These are phyloP conservation scores for Neospora caninum DNA, from an alignment of 169 alveolate species.

Conservation along the genomic window DNA sequence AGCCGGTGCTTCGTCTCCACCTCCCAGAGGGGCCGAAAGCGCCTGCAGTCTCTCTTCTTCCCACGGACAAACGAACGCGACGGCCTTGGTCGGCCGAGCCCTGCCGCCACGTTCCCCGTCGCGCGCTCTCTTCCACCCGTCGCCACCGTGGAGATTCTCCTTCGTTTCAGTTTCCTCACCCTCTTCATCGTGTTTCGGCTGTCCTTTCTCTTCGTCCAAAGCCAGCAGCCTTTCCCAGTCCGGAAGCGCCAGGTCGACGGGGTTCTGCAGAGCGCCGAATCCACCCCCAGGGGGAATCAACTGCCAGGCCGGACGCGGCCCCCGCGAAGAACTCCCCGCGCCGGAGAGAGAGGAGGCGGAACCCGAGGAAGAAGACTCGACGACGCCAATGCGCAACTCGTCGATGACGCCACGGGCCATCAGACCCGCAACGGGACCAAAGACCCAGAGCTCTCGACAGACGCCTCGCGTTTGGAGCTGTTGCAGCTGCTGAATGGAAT, in stretches of 20 bases:
- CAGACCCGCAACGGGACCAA: neutral
- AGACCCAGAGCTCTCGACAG: slow-evolving; percentile 55
- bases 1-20: neutral
- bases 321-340: neutral
- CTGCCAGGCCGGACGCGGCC: too few species aligned
- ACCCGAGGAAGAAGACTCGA: neutral
- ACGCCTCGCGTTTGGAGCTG: slow-evolving; percentile 33
- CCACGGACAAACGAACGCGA: neutral
- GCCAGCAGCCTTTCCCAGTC: neutral
- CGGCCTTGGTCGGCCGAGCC: neutral
- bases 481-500: slow-evolving; percentile 23
- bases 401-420: slow-evolving; percentile 40
- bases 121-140: neutral
- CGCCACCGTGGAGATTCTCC: neutral
- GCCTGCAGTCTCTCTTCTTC: neutral
- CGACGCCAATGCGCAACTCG: slow-evolving; percentile 22
- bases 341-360: neutral
- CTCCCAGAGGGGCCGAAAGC: too few species aligned
- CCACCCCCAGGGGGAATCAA: neutral
- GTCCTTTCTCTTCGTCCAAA: neutral
- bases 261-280: neutral
- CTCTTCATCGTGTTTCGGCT: neutral
- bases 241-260: neutral
- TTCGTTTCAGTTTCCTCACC: neutral
- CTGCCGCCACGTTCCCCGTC: too few species aligned